Conservation (phyloP, 352 stramenopile species). For the Detonula confervacea region DNA sequence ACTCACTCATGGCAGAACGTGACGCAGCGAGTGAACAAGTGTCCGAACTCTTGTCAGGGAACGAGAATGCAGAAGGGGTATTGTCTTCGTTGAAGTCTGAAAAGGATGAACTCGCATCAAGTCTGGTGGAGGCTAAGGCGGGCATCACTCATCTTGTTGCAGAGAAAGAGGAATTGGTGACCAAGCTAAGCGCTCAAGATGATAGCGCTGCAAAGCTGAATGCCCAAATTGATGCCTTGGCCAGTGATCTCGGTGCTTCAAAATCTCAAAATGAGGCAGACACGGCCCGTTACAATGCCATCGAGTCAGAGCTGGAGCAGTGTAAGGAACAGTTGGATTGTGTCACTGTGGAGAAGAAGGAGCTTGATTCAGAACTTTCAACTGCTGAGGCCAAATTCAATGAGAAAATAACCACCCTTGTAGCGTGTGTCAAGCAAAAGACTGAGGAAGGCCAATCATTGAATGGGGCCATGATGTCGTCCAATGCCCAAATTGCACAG, state of each 20-base stretch:
- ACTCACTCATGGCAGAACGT: constrained; percentile 16
- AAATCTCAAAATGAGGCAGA: constrained; percentile 9
- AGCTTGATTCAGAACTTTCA: constrained; percentile 1
- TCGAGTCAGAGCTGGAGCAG: constrained; percentile 3
- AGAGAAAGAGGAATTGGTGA: not conserved
- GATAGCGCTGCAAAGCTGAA: constrained; percentile 1
- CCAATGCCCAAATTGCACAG: constrained; percentile 14
- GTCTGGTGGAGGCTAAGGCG: constrained; percentile 6
- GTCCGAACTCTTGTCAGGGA: constrained; percentile 22
- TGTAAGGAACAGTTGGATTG: constrained; percentile 1
- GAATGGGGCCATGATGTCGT: constrained; percentile 5
- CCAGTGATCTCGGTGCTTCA: not conserved
- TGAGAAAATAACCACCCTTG: constrained; percentile 5
- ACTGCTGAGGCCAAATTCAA: not conserved
- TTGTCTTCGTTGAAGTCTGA: not conserved
- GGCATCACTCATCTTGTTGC: not conserved
- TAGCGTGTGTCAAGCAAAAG: constrained; percentile 8
- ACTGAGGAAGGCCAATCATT: not conserved
- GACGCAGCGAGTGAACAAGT: constrained; percentile 26
- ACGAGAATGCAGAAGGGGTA: not conserved
- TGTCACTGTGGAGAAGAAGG: constrained; percentile 2
- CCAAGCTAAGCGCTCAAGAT: no score
- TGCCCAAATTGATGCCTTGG: not conserved
- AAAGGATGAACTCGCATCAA: not conserved
- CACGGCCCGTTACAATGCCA: not conserved